phyloP scores from a whole-genome alignment of 148 eudicot species.

The Rheum nobile region DNA sequence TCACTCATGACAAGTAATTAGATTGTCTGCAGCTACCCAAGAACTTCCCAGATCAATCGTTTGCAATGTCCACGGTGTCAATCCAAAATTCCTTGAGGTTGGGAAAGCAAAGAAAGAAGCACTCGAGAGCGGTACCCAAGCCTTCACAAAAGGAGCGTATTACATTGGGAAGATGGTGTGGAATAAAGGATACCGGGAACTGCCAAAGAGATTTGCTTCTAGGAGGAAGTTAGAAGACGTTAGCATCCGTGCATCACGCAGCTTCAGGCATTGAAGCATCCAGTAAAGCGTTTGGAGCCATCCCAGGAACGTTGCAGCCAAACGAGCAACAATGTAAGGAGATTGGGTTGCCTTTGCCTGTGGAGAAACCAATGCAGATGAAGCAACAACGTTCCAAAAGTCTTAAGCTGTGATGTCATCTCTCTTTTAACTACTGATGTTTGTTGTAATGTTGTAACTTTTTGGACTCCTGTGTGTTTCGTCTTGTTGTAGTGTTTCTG shows the following conservation, averaged over 20 bases:
- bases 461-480: background rate
- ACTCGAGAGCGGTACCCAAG: constrained; percentile 21
- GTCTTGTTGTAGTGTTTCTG: background rate
- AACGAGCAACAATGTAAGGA: constrained; percentile 57
- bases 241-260: constrained; percentile 54
- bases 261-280: constrained; percentile 36
- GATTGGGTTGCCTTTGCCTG: constrained; percentile 42
- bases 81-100: constrained; percentile 83
- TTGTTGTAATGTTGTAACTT: background rate
- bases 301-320: constrained; percentile 39
- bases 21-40: constrained; percentile 94
- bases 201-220: constrained; percentile 50
- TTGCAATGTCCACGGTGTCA: constrained; percentile 98
- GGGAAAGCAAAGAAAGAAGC: constrained; percentile 76
- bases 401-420: background rate
- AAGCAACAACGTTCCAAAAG: background rate
- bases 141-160: constrained; percentile 71
- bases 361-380: background rate
- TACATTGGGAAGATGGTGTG: constrained; percentile 97
- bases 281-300: constrained; percentile 31
- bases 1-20: constrained; percentile 58
- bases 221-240: constrained; percentile 54
- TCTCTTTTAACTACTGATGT: background rate
- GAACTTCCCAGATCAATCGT: constrained; percentile 78
- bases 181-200: constrained; percentile 88